Conservation (phyloP, 2,329 filamentous ascomycete genomes). For the Triangularia setosa region DNA sequence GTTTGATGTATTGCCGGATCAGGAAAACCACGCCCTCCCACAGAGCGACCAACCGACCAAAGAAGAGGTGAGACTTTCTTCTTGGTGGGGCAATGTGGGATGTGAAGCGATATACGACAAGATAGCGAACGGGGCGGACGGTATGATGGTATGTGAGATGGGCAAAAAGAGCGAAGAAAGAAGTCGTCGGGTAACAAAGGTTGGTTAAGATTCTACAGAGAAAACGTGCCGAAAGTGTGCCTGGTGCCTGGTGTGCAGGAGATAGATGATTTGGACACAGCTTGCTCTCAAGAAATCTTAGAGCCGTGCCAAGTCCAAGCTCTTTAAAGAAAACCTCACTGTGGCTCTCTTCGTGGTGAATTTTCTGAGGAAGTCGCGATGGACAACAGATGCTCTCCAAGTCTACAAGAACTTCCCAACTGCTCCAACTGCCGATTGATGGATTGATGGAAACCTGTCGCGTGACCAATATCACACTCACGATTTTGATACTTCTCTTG, state of each 20-base stretch:
- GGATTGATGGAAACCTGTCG: background rate
- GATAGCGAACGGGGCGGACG: background rate
- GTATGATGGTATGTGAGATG: background rate
- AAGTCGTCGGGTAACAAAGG: background rate
- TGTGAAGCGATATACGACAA: background rate
- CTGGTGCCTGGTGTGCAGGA: background rate
- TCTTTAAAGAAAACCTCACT: background rate
- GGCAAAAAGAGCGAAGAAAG: background rate
- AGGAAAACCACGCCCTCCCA: background rate
- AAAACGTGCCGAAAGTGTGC: background rate
- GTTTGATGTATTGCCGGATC: background rate
- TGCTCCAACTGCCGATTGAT: background rate
- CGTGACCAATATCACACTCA: background rate
- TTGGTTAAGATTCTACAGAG: constrained; percentile 18
- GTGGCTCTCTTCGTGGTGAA: background rate
- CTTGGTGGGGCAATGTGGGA: constrained; percentile 3
- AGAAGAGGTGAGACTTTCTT: background rate
- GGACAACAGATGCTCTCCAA: background rate
- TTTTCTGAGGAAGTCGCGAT: background rate
- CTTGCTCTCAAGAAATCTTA: background rate
- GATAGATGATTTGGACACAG: background rate
- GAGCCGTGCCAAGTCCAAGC: background rate
- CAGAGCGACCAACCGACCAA: background rate
- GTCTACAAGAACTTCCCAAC: background rate
- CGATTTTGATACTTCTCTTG: background rate